A percentile compares a stretch with the other conserved stretches of the same genome.
These are phyloP conservation scores for Hypoxylon lienhwacheense DNA, from an alignment of 495 filamentous ascomycete species.

Conservation along the genomic window DNA sequence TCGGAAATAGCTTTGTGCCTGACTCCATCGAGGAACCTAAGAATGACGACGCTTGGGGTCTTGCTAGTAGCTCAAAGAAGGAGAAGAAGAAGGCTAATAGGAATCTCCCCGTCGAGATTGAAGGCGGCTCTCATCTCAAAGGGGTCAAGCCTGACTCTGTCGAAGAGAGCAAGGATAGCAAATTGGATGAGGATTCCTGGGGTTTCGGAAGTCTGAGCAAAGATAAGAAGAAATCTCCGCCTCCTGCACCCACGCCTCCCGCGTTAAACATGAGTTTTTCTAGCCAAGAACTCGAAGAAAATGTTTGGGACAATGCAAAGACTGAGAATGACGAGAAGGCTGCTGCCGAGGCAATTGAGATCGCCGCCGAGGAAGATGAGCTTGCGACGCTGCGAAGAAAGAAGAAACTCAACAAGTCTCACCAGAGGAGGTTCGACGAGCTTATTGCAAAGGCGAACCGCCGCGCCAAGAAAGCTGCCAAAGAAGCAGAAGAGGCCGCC, in stretches of 20 bases:
- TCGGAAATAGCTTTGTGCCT: slow-evolving; percentile 42
- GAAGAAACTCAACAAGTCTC: slow-evolving; percentile 32
- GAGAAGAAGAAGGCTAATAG: slow-evolving; percentile 46
- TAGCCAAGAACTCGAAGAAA: slow-evolving; percentile 22
- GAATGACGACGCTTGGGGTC: slow-evolving; percentile 46
- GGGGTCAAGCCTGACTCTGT: slow-evolving; percentile 45
- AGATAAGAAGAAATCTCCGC: slow-evolving; percentile 47
- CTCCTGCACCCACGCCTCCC: slow-evolving; percentile 47
- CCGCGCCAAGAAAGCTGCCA: slow-evolving; percentile 34
- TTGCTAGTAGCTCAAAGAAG: slow-evolving; percentile 40
- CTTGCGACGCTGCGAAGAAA: slow-evolving; percentile 41
- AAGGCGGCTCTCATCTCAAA: slow-evolving; percentile 40
- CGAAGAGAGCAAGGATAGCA: slow-evolving; percentile 46
- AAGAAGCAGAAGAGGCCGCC: slow-evolving; percentile 33
- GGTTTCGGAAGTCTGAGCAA: slow-evolving; percentile 41
- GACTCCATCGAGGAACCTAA: slow-evolving; percentile 52
- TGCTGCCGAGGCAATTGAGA: slow-evolving; percentile 29
- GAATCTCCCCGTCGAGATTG: slow-evolving; percentile 45
- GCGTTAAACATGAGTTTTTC: slow-evolving; percentile 40
- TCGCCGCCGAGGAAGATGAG: slow-evolving; percentile 42
- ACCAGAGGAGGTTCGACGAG: slow-evolving; percentile 40
- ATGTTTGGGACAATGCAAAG: slow-evolving; percentile 32
- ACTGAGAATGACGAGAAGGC: slow-evolving; percentile 23
- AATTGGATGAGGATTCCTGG: slow-evolving; percentile 45
- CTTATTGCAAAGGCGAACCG: slow-evolving; percentile 39